Base-by-base conservation (phyloP, 2,329 filamentous ascomycete species). In the Chaetomiaceae sp. region DNA sequence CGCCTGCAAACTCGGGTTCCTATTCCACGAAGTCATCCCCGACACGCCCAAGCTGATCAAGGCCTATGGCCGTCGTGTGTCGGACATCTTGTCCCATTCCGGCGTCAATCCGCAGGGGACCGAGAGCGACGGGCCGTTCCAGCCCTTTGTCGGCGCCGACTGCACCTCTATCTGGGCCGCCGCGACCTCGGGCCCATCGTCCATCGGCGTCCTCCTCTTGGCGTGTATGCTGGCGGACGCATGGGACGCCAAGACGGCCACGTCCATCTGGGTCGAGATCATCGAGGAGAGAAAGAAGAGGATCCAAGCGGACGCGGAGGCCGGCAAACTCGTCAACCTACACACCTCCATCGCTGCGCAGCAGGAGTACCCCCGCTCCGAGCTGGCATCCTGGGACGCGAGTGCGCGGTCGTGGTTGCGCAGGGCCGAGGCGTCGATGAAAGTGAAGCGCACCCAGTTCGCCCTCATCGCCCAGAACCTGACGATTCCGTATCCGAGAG, bases 331-430 rank as follows among this genome's bases (percentile, higher is more conserved):
- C 14, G 25, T 41, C 27, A 37, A 27, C 37, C 21, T 36, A 4
- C n/a, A 41, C 36, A 14, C 21, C 14, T 4, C 11, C 20, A 5
- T 44, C 34, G 41, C 30, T 29, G n/a, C 48, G 18, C 9, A 50
- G 23, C 20, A 49, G 55, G 2, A 54, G 70, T 27, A 51, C 48
- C 1, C 49, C 64, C 32, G 50, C 58, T 0, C 56, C 9, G 44
- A 72, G 18, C 49, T 73, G 5, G 63, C 64, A 1, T 49, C 59
- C 3, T 73, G 70, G 70, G 71, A 72, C 58, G 64, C 67, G 1
- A 71, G 69, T 47, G 66, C 67, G 0, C 59, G 70, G 2, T 55
- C 70, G 0, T 74, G 71, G 72, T 55, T 73, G 1, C 55, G 57
- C 2, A 62, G 52, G 1, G 70, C 67, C 5, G 68, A 71, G 43